Evolutionary conservation across 2,329 filamentous ascomycete species (phyloP).

Genomic region (Stagonosporopsis vannaccii): DNA sequence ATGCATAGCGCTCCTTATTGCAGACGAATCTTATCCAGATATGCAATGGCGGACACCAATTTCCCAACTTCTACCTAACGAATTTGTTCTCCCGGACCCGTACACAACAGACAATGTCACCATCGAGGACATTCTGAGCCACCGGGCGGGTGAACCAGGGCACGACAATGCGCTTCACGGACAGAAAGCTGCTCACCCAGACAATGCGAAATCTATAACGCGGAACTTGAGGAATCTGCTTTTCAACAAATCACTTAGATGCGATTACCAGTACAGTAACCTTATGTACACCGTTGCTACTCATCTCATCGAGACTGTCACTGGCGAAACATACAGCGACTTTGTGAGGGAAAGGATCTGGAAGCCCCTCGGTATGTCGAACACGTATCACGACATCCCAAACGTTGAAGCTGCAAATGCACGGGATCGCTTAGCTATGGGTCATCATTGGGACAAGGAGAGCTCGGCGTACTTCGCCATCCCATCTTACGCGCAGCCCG

Average conservation of each 20-base stretch:
- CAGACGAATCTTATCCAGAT: slow-evolving; percentile 48
- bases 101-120: slow-evolving; percentile 60
- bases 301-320: slow-evolving; percentile 57
- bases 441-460: slow-evolving; percentile 23
- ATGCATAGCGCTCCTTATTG: slow-evolving; percentile 58
- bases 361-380: slow-evolving; percentile 52
- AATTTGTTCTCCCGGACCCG: slow-evolving; percentile 60
- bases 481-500: slow-evolving; percentile 20
- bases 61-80: slow-evolving; percentile 57
- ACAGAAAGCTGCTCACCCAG: slow-evolving; percentile 15
- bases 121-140: slow-evolving; percentile 62
- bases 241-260: slow-evolving; percentile 51
- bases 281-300: slow-evolving; percentile 59
- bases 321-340: slow-evolving; percentile 40
- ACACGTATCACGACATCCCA: slow-evolving; percentile 43
- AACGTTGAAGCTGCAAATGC: slow-evolving; percentile 37
- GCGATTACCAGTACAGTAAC: slow-evolving; percentile 60
- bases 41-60: slow-evolving; percentile 59
- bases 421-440: slow-evolving; percentile 15
- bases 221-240: slow-evolving; percentile 54
- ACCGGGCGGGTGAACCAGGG: slow-evolving; percentile 60
- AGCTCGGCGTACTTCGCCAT: slow-evolving; percentile 7
- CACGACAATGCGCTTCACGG: slow-evolving; percentile 26
- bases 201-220: slow-evolving; percentile 23
- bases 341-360: slow-evolving; percentile 49